These are phyloP conservation scores for Tubosaeta sp. DNA, from an alignment of 768 basidiomycete species.

Conservation along the genomic window DNA sequence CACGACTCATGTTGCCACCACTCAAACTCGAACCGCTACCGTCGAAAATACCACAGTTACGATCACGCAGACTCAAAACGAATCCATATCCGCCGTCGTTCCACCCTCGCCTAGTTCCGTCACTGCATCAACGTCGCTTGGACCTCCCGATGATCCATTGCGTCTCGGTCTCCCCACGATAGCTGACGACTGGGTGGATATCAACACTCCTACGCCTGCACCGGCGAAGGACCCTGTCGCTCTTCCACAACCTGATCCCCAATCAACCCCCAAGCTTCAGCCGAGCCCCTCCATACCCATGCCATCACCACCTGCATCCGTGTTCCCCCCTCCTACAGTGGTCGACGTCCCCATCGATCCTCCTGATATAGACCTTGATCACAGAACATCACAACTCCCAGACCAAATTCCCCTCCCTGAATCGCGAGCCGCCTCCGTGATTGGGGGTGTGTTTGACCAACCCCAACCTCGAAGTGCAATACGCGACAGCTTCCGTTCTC, in stretches of 20 bases:
- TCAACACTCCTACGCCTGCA: slow-evolving; percentile 9
- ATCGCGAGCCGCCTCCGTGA: slow-evolving; percentile 30
- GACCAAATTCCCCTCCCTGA: slow-evolving; percentile 23
- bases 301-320: slow-evolving; percentile 13
- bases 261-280: slow-evolving; percentile 2
- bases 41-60: slow-evolving; percentile 9
- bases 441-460: slow-evolving; percentile 25
- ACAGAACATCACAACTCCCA: slow-evolving; percentile 8
- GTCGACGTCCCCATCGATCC: slow-evolving; percentile 14
- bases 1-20: slow-evolving; percentile 6
- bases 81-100: not conserved
- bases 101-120: not conserved
- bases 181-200: slow-evolving; percentile 31
- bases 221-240: slow-evolving; percentile 5
- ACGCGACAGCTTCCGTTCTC: slow-evolving; percentile 11
- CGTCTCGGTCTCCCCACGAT: slow-evolving; percentile 15
- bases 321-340: slow-evolving; percentile 7
- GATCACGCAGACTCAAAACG: slow-evolving; percentile 11
- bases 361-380: slow-evolving; percentile 13
- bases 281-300: not conserved
- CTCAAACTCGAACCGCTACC: slow-evolving; percentile 2
- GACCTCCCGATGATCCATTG: slow-evolving; percentile 14
- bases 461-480: slow-evolving; percentile 14
- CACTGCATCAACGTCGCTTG: slow-evolving; percentile 1
- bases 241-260: slow-evolving; percentile 4